Evolutionary conservation across 2,329 filamentous ascomycete species (phyloP), one percentile per base, ranked within the genome.

Genomic region (Aulographum hederae): DNA sequence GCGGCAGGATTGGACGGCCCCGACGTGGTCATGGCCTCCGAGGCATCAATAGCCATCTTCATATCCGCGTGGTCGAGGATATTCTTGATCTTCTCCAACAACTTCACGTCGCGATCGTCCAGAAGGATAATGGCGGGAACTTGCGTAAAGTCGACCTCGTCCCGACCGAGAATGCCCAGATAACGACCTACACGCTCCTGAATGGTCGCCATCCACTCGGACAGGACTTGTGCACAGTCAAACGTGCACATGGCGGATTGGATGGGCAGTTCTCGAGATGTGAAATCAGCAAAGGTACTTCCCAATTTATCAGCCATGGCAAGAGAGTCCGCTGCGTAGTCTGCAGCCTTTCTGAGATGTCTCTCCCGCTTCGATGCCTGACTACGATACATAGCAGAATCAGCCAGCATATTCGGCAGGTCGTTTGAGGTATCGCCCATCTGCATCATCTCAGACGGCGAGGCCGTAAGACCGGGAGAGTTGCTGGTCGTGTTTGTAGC

Each of bases 141-240:
- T 41, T 85, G 75, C 1, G 65, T 62, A 32, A 81, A 65, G 43
- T 94, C 82, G 20, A 89, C 69, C 0, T 78, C 67, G 39, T 92
- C 79, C 36, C 78, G 75, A 10, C 86, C 86, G 2, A 95, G 65
- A 4, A 94, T 72, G 4, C 86, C 86, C 4, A 95, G 54, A 44
- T 89, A 92, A 4, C 73, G 73, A 0, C 86, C 86, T n/a, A 94
- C 78, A 6, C 89, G 77, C 46, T 94, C 85, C 51, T 98, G 89
- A 3, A 95, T 70, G 2, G 84, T 89, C 4, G 80, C 79, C 26
- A 89, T 69, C 86, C 86, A 98, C 53, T 95, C 86, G 1, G 82
- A 82, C 19, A 98, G 67, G 2, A 95, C 82, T 47, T 94, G 85
- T 2, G 81, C 78, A 46, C 86, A 95, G 47, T 95, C 86, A 45